A percentile compares a stretch with the other conserved stretches of the same genome.
phyloP scores from a whole-genome alignment of 495 filamentous ascomycete genomes.

The Pyrenula aspistea region DNA sequence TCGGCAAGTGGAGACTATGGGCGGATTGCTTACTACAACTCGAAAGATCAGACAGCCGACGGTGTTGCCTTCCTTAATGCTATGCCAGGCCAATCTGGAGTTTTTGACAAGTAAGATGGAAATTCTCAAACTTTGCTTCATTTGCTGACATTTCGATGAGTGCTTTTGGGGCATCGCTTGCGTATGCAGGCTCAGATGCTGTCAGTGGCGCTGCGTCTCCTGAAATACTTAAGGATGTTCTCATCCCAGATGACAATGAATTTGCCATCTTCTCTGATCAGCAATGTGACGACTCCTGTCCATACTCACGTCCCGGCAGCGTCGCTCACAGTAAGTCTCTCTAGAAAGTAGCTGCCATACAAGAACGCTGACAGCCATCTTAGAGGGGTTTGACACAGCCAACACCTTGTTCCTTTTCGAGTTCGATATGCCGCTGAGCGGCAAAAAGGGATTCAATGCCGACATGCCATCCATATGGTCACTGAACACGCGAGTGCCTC shows the following conservation, averaged over 20 bases:
- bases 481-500: conserved; percentile 56
- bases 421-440: conserved; percentile 49
- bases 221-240: conserved; percentile 33
- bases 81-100: conserved; percentile 46
- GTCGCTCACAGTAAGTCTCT: conserved; percentile 48
- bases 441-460: conserved; percentile 23
- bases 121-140: conserved; percentile 16
- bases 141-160: conserved; percentile 10
- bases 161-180: conserved; percentile 50
- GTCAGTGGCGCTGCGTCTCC: conserved; percentile 33
- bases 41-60: conserved; percentile 28
- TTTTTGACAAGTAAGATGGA: conserved; percentile 29
- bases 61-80: conserved; percentile 59
- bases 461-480: conserved; percentile 61
- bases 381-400: conserved; percentile 54
- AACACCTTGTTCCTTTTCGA: conserved; percentile 55
- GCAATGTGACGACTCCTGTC: conserved; percentile 44
- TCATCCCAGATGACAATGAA: conserved; percentile 45
- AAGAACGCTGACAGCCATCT: conserved; percentile 2
- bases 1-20: conserved; percentile 15
- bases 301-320: conserved; percentile 40
- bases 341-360: neutral
- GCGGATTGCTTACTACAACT: conserved; percentile 44
- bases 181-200: conserved; percentile 42
- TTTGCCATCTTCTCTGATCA: conserved; percentile 46